Percentiles rank a stretch among this genome's conserved stretches.
Conservation (phyloP, 257 asterid species). For the Solanum chmielewskii region DNA sequence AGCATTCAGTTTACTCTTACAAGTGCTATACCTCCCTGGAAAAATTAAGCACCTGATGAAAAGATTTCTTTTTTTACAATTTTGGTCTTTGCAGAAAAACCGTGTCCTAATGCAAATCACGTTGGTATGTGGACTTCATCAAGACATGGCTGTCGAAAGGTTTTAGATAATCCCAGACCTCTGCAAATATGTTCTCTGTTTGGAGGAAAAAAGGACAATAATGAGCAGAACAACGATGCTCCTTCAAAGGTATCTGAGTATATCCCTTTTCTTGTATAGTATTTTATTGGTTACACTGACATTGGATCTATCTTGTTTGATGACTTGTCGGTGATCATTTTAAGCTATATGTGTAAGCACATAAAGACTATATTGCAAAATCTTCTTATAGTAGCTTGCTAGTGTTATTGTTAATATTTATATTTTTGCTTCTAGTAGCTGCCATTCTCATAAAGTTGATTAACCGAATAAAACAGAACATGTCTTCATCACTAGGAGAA, state of each 20-base stretch:
- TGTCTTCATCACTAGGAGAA: not conserved
- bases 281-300: not conserved
- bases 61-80: not conserved
- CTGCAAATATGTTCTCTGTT: slow-evolving; percentile 52
- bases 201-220: slow-evolving; percentile 66
- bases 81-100: slow-evolving; percentile 8
- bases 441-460: not conserved
- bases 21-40: not conserved
- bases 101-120: not conserved
- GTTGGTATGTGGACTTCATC: slow-evolving; percentile 8
- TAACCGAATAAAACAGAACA: not conserved
- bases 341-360: not conserved
- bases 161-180: slow-evolving; percentile 18
- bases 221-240: slow-evolving; percentile 49
- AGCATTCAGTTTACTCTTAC: not conserved
- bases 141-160: not conserved
- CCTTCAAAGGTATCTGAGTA: slow-evolving; percentile 45
- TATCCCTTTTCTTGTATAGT: not conserved
- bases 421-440: not conserved
- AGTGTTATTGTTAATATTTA: not conserved
- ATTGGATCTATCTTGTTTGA: not conserved
- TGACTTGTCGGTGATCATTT: not conserved
- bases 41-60: not conserved
- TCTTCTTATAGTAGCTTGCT: not conserved
- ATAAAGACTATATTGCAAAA: not conserved